Base-by-base conservation (phyloP, 2,329 filamentous ascomycete genomes). In the Cercospora nicotianae region DNA sequence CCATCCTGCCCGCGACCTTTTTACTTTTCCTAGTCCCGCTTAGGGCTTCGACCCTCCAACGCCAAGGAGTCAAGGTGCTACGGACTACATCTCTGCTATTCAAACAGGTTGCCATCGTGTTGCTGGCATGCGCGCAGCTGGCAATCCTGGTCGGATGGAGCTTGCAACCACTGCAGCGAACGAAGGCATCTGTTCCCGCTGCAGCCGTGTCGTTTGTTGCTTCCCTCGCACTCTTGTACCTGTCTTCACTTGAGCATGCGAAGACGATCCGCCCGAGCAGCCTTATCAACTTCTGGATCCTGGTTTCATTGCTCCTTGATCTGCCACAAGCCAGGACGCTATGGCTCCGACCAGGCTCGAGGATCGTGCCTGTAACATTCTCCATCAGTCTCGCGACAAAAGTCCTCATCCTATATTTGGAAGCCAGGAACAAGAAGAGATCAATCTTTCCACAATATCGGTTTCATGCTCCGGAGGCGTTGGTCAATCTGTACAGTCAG, bases 401-500 rank as follows among this genome's bases (percentile, higher is more conserved):
- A 48, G 60, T 67, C 10, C 26, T 72, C 33, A 60, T 72, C 20
- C 60, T 75, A 18, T 67, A 55, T 63, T 64, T 74, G 5, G 73
- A 75, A 57, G 68, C 72, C 8, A 60, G 67, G 31, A 70, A 65
- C 53, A 75, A 75, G 60, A 67, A 62, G 33, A 26, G 60, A 39
- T 66, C 64, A 13, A 62, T 73, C 8, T 65, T 72, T 16, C 65
- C 69, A 12, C 42, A 48, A 12, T 70, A 73, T 31, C 64, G 66
- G 31, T 8, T 68, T 1, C 69, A 66, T 12, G 66, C 70, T n/a
- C 72, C 72, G 1, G 73, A 74, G 48, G 63, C 72, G 20, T 65
- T 70, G 6, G 68, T 66, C 33, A 70, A 66, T 23, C 60, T 73
- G 18, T 72, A 78, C 55, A 77, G 74, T 62, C 75, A 75, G 9